Evolutionary conservation across 2,329 filamentous ascomycete species (phyloP), one percentile per base, ranked within the genome.

Genomic region (Aureobasidium namibiae): DNA sequence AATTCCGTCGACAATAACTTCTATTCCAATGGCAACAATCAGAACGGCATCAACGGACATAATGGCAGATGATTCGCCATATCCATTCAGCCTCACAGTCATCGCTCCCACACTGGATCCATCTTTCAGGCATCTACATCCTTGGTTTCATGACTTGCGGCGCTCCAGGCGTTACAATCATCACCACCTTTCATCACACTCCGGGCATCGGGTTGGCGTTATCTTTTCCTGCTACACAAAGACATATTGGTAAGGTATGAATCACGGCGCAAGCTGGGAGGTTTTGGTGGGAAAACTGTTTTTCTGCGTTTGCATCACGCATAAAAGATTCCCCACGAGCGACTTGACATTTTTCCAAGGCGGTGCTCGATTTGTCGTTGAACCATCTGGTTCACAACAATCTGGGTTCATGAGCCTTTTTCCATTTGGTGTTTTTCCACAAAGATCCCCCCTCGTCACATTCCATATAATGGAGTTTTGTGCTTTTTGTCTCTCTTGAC

Each of bases 191-290:
- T 54, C 38, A 54, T 54, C 42, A 54, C 50, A 42, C 36, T 54
- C 36, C 10, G 36, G 50, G 50, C 50, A 54, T 54, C 24, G 29
- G 50, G 38, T 36, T 42, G 50, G 50, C 50, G 50, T 54, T 54
- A 24, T 42, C 50, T 54, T 42, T 54, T 54, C 33, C 36, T 42
- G 38, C 50, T 54, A 54, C 38, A 54, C 50, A 42, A 53, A 54
- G 50, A 54, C 50, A 54, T 24, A 56, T 56, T 41, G 52, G 29
- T 52, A 39, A 10, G 48, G 33, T 44, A 45, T 36, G 52, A 56
- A 45, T 56, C 52, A 56, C 52, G 52, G 52, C 52, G 52, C 52
- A 56, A 56, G 52, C 52, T 56, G 39, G 52, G 52, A 54, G 38
- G 38, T 41, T 41, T 29, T n/a, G 52, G 52, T 34, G 39, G 52